Percentiles rank a stretch among this genome's conserved stretches.
Evolutionary conservation across 106 monocot species (phyloP).

Genomic region (Dendrobium nobile): DNA sequence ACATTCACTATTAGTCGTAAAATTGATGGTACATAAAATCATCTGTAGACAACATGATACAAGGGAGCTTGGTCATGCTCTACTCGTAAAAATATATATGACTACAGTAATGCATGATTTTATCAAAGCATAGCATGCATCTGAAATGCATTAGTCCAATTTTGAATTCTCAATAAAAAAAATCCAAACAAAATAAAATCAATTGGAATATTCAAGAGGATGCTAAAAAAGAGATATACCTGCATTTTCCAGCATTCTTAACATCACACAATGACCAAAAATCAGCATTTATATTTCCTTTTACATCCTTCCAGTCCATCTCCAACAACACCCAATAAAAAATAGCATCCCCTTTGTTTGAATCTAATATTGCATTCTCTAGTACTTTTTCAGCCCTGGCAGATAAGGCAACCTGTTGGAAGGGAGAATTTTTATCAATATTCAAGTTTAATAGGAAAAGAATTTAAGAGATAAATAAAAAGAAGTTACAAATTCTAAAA

Average conservation of each 20-base stretch:
- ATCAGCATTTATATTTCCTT: constrained; percentile 11
- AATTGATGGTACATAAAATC: too few relatives aligned
- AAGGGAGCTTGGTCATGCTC: too few relatives aligned
- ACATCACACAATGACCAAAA: constrained; percentile 91
- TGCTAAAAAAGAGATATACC: constrained; percentile 27
- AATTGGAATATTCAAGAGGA: not conserved
- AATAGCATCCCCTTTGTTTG: constrained; percentile 57
- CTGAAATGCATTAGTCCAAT: not conserved
- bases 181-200: constrained; percentile 3
- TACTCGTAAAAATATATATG: too few relatives aligned
- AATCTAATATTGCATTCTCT: constrained; percentile 31
- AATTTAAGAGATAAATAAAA: too few relatives aligned
- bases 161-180: not conserved
- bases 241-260: constrained; percentile 78
- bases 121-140: not conserved
- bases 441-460: not conserved
- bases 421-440: not conserved
- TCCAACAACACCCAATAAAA: constrained; percentile 73
- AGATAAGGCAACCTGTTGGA: constrained; percentile 69
- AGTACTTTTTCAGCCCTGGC: constrained; percentile 50
- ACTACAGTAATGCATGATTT: not conserved
- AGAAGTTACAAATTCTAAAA: too few relatives aligned
- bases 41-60: too few relatives aligned
- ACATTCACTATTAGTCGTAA: too few relatives aligned
- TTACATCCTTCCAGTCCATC: constrained; percentile 17